Base-by-base conservation (phyloP, 2,329 filamentous ascomycete species). In the Aspergillus cejpii region DNA sequence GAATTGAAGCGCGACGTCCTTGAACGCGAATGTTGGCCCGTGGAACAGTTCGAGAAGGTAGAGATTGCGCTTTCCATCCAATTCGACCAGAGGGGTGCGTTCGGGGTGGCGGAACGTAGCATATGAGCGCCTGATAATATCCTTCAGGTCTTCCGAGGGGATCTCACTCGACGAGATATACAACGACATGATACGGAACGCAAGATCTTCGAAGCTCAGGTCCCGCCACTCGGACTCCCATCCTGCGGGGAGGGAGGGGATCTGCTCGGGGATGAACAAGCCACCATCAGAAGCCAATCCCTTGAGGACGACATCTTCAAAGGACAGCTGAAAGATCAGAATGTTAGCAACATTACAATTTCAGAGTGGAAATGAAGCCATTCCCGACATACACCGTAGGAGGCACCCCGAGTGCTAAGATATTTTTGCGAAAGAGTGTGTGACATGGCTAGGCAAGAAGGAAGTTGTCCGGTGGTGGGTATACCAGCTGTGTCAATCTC, bases 41-140 rank as follows among this genome's bases (percentile, higher is more conserved):
- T 97, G 91, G 76, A 97, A 98, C 34, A 98, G 78, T 69, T 98
- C 92, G 26, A 98, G 79, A 44, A 96, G 74, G 63, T 95, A 82
- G 33, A 96, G 74, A 63, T 91, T 85, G 55, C 79, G 75, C 49
- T 75, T 66, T 58, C 79, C 74, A 61, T 91, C 79, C 42, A 96
- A 75, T n/a, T 85, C 80, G 34, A 87, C 78, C 20, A 92, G 70
- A 0, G 92, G 92, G 0, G 87, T 89, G 33, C 87, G 81, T 43
- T 94, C 81, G 33, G 81, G 71, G 26, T 80, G 76, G 55, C 90
- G 85, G 74, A 98, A 98, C 6, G 89, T 94, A 15, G 85, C 80
- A 66, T 98, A 98, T 60, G 85, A 92, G 57, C 82, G 80, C 55
- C 82, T 73, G 65, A 97, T 86, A 63, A 98, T 89, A 51, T 77